These are phyloP conservation scores for Pyracantha coccinea DNA, from an alignment of 331 rosid genomes.

Conservation along the genomic window DNA sequence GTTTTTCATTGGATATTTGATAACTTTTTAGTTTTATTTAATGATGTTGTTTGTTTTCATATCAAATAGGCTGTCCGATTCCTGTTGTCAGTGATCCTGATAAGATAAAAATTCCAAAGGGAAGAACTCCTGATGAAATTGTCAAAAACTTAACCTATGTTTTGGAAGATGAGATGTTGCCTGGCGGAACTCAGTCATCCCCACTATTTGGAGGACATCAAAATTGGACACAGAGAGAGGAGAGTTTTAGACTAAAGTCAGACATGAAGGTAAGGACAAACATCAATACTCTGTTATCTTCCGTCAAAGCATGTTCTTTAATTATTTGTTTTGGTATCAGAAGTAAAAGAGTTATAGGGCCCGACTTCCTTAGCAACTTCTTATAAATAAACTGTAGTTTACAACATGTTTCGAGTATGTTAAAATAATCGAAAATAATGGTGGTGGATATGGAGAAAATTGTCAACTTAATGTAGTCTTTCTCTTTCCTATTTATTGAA, in stretches of 20 bases:
- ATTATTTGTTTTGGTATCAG: background rate
- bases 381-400: background rate
- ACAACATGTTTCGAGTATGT: background rate
- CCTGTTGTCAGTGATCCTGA: constrained; percentile 66
- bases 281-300: constrained; percentile 3
- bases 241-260: constrained; percentile 66
- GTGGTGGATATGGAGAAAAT: background rate
- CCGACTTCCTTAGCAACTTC: background rate
- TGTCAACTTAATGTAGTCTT: background rate
- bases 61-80: constrained; percentile 64
- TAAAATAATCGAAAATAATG: background rate
- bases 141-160: constrained; percentile 52
- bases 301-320: background rate
- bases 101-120: constrained; percentile 61
- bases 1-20: background rate
- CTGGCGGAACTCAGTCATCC: constrained; percentile 29
- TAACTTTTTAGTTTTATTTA: background rate
- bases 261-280: constrained; percentile 68
- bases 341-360: background rate
- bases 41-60: constrained; percentile 17
- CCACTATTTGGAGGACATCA: constrained; percentile 85
- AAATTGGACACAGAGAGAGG: constrained; percentile 75
- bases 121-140: constrained; percentile 50
- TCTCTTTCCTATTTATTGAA: background rate
- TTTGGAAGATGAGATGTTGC: constrained; percentile 39